Percentiles rank a stretch among this genome's conserved stretches.
These are phyloP conservation scores for Cercophora samala DNA, from an alignment of 495 filamentous ascomycete species.

Conservation along the genomic window DNA sequence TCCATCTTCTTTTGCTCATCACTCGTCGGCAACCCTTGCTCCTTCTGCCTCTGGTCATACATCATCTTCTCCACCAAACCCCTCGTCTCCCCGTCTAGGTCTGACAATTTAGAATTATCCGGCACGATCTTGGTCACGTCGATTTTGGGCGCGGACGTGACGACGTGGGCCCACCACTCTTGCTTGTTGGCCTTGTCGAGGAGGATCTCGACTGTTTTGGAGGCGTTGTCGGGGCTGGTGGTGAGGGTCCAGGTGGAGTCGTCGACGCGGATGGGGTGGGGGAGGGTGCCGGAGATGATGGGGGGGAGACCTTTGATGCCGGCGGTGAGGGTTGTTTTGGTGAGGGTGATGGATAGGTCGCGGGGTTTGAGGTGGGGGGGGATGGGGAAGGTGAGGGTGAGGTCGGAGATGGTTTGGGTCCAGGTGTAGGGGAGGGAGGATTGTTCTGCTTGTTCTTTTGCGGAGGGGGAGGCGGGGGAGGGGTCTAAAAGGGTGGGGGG, in stretches of 20 bases:
- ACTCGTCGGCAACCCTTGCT: constrained; percentile 75
- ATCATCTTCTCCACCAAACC: constrained; percentile 99
- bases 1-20: constrained; percentile 93
- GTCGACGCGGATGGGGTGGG: constrained; percentile 73
- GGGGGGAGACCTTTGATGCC: constrained; percentile 85
- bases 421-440: constrained; percentile 93
- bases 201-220: constrained; percentile 75
- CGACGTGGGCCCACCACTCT: constrained; percentile 96
- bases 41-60: constrained; percentile 97
- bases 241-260: constrained; percentile 95
- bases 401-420: constrained; percentile 90
- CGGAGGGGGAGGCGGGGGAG: constrained; percentile 63
- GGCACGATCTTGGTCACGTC: constrained; percentile 93
- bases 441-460: constrained; percentile 82
- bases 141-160: constrained; percentile 79
- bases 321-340: constrained; percentile 72
- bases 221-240: constrained; percentile 58
- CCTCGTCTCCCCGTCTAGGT: constrained; percentile 93
- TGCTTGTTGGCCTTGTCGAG: constrained; percentile 96
- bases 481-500: constrained; percentile 37
- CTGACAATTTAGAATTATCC: constrained; percentile 82
- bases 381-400: constrained; percentile 74
- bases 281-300: constrained; percentile 73
- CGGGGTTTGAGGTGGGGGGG: constrained; percentile 77
- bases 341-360: constrained; percentile 80